phyloP scores from a whole-genome alignment of 2,329 filamentous ascomycete species.

The Cryphonectria nitschkei region DNA sequence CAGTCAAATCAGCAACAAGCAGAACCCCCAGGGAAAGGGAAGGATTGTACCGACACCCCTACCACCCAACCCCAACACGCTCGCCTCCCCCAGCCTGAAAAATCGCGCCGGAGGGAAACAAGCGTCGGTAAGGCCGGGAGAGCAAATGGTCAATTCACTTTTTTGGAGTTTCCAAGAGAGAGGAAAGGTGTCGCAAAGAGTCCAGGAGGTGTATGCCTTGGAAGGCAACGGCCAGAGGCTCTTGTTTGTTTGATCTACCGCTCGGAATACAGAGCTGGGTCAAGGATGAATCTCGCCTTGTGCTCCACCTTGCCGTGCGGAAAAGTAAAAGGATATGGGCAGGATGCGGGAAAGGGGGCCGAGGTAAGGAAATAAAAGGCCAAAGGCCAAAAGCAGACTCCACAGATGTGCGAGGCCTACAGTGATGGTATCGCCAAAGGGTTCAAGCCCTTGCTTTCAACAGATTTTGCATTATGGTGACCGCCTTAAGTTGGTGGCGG shows the following conservation, averaged over 20 bases:
- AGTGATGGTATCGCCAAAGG: neutral
- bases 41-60: constrained; percentile 27
- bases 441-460: constrained; percentile 18
- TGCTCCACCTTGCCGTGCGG: constrained; percentile 77
- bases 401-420: neutral
- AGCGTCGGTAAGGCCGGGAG: constrained; percentile 37
- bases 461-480: constrained; percentile 20
- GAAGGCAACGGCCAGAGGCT: constrained; percentile 26
- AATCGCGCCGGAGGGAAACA: constrained; percentile 20
- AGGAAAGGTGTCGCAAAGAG: constrained; percentile 39
- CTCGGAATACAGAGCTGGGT: constrained; percentile 74
- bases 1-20: neutral
- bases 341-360: constrained; percentile 22
- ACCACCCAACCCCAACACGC: constrained; percentile 28
- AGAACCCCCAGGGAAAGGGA: neutral
- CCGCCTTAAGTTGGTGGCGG: constrained; percentile 8
- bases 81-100: constrained; percentile 19
- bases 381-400: neutral
- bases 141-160: constrained; percentile 47
- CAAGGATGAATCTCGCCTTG: constrained; percentile 77
- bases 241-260: constrained; percentile 59
- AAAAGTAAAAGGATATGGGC: constrained; percentile 33
- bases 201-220: constrained; percentile 29
- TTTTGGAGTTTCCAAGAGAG: constrained; percentile 29
- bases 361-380: constrained; percentile 4